These are phyloP conservation scores for Phaseolus coccineus DNA, from an alignment of 331 rosid genomes.

Conservation along the genomic window DNA sequence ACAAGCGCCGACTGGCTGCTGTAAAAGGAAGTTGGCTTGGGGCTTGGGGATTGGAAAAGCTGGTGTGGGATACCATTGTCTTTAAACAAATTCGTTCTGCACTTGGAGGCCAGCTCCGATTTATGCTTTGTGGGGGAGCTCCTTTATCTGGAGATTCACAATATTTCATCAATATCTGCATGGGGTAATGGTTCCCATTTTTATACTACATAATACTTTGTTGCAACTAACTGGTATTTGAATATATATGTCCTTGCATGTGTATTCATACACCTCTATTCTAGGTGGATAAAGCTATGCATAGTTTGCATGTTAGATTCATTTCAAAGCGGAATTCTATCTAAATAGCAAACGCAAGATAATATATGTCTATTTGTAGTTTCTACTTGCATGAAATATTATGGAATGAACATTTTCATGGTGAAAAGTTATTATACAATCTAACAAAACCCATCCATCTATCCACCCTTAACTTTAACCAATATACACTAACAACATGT, in stretches of 20 bases:
- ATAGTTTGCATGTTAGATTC: not conserved
- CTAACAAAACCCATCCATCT: no score
- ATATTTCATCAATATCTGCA: constrained; percentile 86
- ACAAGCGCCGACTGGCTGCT: constrained; percentile 70
- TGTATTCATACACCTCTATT: not conserved
- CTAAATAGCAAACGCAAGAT: not conserved
- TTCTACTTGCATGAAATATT: not conserved
- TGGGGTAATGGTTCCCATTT: constrained; percentile 68
- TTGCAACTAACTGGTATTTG: constrained; percentile 22
- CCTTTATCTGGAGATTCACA: constrained; percentile 89
- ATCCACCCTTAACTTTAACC: no score
- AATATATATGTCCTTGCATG: not conserved
- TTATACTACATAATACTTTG: constrained; percentile 22
- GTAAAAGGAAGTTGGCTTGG: constrained; percentile 98
- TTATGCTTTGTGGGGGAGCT: constrained; percentile 94
- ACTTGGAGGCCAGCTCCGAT: constrained; percentile 80
- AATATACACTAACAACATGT: not conserved
- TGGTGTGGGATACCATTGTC: constrained; percentile 73
- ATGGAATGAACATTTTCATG: not conserved
- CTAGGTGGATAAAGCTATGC: not conserved
- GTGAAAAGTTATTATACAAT: not conserved
- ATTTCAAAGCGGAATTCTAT: constrained; percentile 1
- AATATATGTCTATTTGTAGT: not conserved
- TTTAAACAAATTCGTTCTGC: constrained; percentile 63
- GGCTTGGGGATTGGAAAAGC: constrained; percentile 88